A percentile compares a stretch with the other conserved stretches of the same genome.
Evolutionary conservation across 257 asterid genomes (phyloP).

Genomic region (Linderniella brevidens): DNA sequence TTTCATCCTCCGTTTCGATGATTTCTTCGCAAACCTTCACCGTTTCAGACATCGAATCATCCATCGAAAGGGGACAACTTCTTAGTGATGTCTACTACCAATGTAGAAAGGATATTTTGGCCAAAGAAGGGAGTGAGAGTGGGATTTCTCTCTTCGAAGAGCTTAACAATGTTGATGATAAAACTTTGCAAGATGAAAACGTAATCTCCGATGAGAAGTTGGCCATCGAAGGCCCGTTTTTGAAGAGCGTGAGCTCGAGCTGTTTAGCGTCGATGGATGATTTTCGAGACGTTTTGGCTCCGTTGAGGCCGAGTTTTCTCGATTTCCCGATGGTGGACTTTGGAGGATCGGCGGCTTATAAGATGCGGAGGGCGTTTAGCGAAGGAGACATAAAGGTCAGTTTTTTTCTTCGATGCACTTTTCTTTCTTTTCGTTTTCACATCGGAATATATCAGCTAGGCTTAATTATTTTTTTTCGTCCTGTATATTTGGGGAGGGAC

Average conservation of each 20-base stretch:
- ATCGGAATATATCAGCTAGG: slow-evolving; percentile 8
- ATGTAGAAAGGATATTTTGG: slow-evolving; percentile 80
- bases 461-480: too few relatives aligned
- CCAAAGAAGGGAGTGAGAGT: slow-evolving; percentile 50
- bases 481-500: too few relatives aligned
- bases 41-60: slow-evolving; percentile 52
- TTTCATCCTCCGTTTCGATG: slow-evolving; percentile 78
- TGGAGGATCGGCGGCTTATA: slow-evolving; percentile 42
- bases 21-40: slow-evolving; percentile 62
- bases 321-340: slow-evolving; percentile 60
- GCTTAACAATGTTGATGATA: slow-evolving; percentile 17
- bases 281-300: slow-evolving; percentile 20
- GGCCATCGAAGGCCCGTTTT: slow-evolving; percentile 24
- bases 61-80: slow-evolving; percentile 53
- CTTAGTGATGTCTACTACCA: slow-evolving; percentile 72
- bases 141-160: slow-evolving; percentile 33
- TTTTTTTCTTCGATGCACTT: slow-evolving; percentile 12
- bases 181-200: slow-evolving; percentile 25
- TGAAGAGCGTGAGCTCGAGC: slow-evolving; percentile 49
- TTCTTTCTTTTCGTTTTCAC: background rate
- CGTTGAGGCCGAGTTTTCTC: slow-evolving; percentile 53
- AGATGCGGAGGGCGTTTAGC: slow-evolving; percentile 83
- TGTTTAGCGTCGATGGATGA: slow-evolving; percentile 48
- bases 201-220: slow-evolving; percentile 10
- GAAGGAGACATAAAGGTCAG: slow-evolving; percentile 85